Conservation (phyloP, 2,329 filamentous ascomycete species). For the Clonostachys byssicola region DNA sequence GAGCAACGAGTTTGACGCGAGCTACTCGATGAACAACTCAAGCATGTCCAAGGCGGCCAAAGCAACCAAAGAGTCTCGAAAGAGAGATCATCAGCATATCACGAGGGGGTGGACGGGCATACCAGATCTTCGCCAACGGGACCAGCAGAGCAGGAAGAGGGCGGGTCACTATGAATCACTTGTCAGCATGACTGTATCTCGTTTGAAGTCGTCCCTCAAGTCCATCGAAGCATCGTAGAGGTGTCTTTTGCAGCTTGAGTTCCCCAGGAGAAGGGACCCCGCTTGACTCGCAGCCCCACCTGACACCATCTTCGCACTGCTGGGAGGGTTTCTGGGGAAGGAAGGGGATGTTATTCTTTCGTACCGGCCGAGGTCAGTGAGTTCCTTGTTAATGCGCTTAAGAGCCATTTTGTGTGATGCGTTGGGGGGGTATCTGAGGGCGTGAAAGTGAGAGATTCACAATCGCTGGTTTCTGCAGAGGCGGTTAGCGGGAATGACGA, state of each 20-base stretch:
- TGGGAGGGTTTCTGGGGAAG: slow-evolving; percentile 1
- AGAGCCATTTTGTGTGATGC: slow-evolving; percentile 64
- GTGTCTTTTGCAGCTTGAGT: too few species aligned
- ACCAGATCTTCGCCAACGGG: slow-evolving; percentile 97
- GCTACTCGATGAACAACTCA: too few species aligned
- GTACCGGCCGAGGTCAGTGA: slow-evolving; percentile 86
- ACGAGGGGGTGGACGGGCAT: slow-evolving; percentile 38
- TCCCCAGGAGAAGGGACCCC: slow-evolving; percentile 4
- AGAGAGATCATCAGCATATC: neutral
- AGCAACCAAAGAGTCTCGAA: too few species aligned
- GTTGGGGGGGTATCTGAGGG: slow-evolving; percentile 15
- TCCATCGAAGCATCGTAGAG: too few species aligned
- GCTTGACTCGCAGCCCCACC: slow-evolving; percentile 6
- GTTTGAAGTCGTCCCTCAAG: too few species aligned
- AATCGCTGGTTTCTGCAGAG: neutral
- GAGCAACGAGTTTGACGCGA: neutral
- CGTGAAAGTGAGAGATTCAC: neutral
- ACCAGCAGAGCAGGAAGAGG: slow-evolving; percentile 96
- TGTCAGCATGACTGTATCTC: neutral
- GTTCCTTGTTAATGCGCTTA: slow-evolving; percentile 94
- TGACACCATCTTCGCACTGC: slow-evolving; percentile 1
- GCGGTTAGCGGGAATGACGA: neutral
- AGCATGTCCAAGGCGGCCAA: too few species aligned
- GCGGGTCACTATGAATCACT: slow-evolving; percentile 70
- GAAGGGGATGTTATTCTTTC: slow-evolving; percentile 22